Conservation (phyloP, 768 basidiomycete genomes). For the Lactarius sp. region DNA sequence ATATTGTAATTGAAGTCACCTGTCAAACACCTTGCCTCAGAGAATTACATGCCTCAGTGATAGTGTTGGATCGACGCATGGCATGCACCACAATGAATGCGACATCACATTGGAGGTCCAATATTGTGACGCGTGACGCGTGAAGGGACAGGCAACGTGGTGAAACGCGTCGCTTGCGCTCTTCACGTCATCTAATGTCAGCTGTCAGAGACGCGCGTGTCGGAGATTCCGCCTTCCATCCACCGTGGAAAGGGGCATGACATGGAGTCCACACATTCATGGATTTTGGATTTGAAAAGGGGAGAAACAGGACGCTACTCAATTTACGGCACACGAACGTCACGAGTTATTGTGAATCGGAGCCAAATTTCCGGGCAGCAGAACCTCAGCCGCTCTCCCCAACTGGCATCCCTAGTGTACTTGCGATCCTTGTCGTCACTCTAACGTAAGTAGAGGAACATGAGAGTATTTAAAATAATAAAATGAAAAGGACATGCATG, state of each 20-base stretch:
- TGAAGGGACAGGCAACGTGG: slow-evolving; percentile 5
- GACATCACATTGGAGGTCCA: not conserved
- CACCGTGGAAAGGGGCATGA: not conserved
- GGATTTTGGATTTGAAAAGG: not conserved
- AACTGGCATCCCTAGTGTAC: not conserved
- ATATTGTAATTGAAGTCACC: not conserved
- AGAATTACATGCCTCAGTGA: not conserved
- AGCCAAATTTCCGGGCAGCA: slow-evolving; percentile 9
- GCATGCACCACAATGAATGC: not conserved
- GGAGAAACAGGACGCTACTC: not conserved
- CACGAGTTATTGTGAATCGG: not conserved
- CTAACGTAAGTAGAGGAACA: slow-evolving; percentile 7
- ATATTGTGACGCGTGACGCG: slow-evolving; percentile 5
- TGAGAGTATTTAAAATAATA: not conserved
- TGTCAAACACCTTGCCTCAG: not conserved
- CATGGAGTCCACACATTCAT: too few species aligned
- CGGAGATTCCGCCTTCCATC: not conserved
- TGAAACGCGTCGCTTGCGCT: slow-evolving; percentile 10
- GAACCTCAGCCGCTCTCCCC: not conserved
- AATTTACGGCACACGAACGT: slow-evolving; percentile 1
- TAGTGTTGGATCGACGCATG: not conserved
- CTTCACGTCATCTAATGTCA: slow-evolving; percentile 11
- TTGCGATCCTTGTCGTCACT: not conserved
- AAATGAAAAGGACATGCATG: not conserved
- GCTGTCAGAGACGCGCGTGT: slow-evolving; percentile 1